Base-by-base conservation (phyloP, 257 asterid species). In the Solanum arcanum region DNA sequence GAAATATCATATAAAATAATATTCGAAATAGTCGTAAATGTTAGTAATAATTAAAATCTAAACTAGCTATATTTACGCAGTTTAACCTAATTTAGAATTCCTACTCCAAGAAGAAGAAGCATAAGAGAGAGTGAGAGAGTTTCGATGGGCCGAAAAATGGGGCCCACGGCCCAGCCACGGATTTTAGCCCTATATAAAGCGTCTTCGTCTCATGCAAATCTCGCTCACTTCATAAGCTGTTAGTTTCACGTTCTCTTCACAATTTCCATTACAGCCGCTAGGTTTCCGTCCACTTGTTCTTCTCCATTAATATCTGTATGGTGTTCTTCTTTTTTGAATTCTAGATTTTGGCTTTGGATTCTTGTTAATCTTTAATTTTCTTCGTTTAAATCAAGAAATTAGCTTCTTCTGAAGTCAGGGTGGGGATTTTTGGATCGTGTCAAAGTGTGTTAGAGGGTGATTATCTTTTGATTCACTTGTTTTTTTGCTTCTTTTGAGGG, bases 401-500 rank as follows among this genome's bases (percentile, higher is more conserved):
- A 84, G 25, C 91, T 92, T 91, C 98, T 94, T 94, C 97, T 97
- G 98, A 97, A 90, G 92, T 94, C 94, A 98, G 94, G 82, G 98
- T 97, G 98, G 98, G 98, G 96, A 93, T 94, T 88, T 92, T 92
- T 47, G 94, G 84, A 83, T 89, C 89, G 33, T 85, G 91, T 93
- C 86, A 87, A 68, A 86, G 91, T 86, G 92, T 84, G 83, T 52
- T 90, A 88, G 95, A 94, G 90, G 31, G 73, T 89, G 87, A 90
- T 91, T 91, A 76, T 93, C 88, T 92, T 95, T 98, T 95, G 95
- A 94, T 91, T 88, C 86, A 85, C 93, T 88, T 94, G 91, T 69
- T 25, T 90, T 83, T 92, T 88, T 91, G 94, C 99, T 92, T 93
- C 98, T 91, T 95, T 95, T 97, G 99, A 94, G 99, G 99, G 99